A percentile compares a stretch with the other conserved stretches of the same genome.
These are phyloP conservation scores for Glaciozyma martinii DNA, from an alignment of 768 basidiomycete genomes.

Conservation along the genomic window DNA sequence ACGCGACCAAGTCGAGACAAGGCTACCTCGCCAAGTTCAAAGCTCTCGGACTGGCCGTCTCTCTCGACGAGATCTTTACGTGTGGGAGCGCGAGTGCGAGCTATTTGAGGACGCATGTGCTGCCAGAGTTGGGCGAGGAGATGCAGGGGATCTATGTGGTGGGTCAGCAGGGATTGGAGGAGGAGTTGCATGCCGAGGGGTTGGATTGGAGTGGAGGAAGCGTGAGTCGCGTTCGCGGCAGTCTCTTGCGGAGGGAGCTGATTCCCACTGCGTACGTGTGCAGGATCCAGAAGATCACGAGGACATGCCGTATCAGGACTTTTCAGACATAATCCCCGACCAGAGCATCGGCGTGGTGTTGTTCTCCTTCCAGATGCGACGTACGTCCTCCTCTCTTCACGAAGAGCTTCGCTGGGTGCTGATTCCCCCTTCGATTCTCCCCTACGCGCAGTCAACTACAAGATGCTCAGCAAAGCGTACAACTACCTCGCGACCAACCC, in stretches of 20 bases:
- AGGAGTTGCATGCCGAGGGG: conserved; percentile 83
- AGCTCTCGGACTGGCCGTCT: conserved; percentile 36
- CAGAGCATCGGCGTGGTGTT: conserved; percentile 73
- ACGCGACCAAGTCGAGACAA: conserved; percentile 73
- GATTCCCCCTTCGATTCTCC: too few species aligned
- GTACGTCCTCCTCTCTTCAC: conserved; percentile 39
- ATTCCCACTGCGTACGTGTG: background rate
- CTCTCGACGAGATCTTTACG: conserved; percentile 85
- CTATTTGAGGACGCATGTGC: conserved; percentile 70
- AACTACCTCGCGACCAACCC: conserved; percentile 59
- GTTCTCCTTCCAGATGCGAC: conserved; percentile 70
- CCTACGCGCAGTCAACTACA: conserved; percentile 63
- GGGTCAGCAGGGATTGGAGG: conserved; percentile 78
- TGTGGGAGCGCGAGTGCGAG: conserved; percentile 77
- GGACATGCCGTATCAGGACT: conserved; percentile 59
- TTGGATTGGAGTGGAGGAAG: conserved; percentile 71
- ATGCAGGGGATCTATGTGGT: conserved; percentile 91
- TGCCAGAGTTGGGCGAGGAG: conserved; percentile 50
- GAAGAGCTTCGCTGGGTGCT: too few species aligned
- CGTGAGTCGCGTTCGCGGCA: conserved; percentile 45
- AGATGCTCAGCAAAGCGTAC: conserved; percentile 83
- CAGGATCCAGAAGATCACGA: conserved; percentile 79
- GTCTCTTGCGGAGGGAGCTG: background rate
- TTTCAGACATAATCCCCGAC: conserved; percentile 49
- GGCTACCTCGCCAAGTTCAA: conserved; percentile 69